These are phyloP conservation scores for Brassica cretica DNA, from an alignment of 345 rosid species.

Conservation along the genomic window DNA sequence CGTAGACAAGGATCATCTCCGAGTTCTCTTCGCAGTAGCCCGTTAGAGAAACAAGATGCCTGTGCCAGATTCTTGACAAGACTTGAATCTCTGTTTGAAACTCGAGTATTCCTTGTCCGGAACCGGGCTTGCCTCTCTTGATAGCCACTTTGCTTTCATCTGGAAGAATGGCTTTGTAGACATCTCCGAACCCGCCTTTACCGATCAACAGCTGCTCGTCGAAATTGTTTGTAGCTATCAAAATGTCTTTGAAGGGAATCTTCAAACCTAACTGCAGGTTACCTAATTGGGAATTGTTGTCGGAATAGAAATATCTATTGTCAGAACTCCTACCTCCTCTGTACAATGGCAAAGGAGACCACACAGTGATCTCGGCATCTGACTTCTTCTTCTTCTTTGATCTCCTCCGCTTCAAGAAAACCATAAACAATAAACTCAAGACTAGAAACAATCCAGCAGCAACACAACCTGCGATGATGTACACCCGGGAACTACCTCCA, in stretches of 20 bases:
- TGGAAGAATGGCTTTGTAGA: constrained; percentile 32
- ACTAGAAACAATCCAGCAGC: constrained; percentile 40
- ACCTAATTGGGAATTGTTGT: neutral
- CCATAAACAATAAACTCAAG: constrained; percentile 31
- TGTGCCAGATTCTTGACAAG: constrained; percentile 63
- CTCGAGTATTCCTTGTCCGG: constrained; percentile 37
- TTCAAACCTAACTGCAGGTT: constrained; percentile 25
- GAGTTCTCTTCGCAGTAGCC: constrained; percentile 67
- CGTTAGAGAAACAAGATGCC: constrained; percentile 64
- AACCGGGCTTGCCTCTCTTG: constrained; percentile 28
- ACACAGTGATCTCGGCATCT: constrained; percentile 50
- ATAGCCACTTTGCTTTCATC: constrained; percentile 30
- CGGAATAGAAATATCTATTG: constrained; percentile 21
- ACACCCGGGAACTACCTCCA: constrained; percentile 42
- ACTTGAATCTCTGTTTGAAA: constrained; percentile 40
- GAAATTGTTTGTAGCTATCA: constrained; percentile 33
- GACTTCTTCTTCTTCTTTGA: constrained; percentile 38
- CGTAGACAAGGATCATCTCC: constrained; percentile 42
- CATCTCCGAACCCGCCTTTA: constrained; percentile 32
- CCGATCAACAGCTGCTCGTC: constrained; percentile 26
- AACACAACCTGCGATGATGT: constrained; percentile 43
- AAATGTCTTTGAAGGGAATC: constrained; percentile 24
- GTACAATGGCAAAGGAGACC: constrained; percentile 46
- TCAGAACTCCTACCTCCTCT: constrained; percentile 35
- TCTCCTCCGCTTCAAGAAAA: constrained; percentile 31